Evolutionary conservation across 2,329 filamentous ascomycete genomes (phyloP), one percentile per base, ranked within the genome.

Genomic region (Dothideomycetes sp.): DNA sequence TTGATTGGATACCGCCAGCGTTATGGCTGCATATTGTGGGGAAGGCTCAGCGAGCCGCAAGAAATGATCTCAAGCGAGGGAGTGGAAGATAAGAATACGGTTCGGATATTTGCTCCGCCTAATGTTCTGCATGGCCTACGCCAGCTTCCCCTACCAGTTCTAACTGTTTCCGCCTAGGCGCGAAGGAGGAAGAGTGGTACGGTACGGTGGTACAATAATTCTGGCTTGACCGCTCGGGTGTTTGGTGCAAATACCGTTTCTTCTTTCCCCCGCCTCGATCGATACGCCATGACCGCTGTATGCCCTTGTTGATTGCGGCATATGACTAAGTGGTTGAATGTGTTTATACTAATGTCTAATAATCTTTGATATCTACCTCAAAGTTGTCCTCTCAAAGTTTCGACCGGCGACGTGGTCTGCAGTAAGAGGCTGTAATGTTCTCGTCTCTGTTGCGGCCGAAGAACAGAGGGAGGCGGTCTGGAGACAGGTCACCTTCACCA

Each of bases 401-500:
- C 12, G 22, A 12, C 12, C 7, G 22, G 12, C 7, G 12, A 7
- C 7, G 7, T 7, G 7, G 22, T 27, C 22, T 27, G 7, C 7
- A 27, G 7, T 7, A 24, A 27, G 33, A 29, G 24, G 41, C 31
- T 35, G 22, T 22, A 18, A 62, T 61, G 59, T 45, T 61, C n/a
- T 59, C 58, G 27, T 59, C 56, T 15, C 47, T 61, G 34, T 50
- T 61, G 32, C 52, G 56, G 34, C 54, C 57, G 18, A 53, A 50
- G 47, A 55, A 52, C 24, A 36, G 39, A 43, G 42, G 45, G 24
- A 54, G 52, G 17, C 55, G 48, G 45, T 53, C 50, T 40, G 49
- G 31, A 27, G 37, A 45, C 43, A 43, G 40, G 29, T 47, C 47
- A 36, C 43, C 45, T 29, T 46, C 40, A 34, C 45, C 45, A 30